Base-by-base conservation (phyloP, 495 filamentous ascomycete species). In the Penicillium mononematosum region DNA sequence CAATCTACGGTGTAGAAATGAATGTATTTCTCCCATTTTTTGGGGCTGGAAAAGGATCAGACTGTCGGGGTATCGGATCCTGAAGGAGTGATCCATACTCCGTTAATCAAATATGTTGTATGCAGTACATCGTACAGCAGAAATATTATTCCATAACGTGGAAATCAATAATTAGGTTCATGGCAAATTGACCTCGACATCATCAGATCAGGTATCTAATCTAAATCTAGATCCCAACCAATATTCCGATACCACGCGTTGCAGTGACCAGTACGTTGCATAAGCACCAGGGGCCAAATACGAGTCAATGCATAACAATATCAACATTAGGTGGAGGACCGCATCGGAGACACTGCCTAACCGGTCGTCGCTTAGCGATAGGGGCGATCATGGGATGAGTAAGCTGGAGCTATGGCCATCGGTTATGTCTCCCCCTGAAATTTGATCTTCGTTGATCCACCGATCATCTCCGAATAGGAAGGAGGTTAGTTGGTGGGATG, bases 351-450 rank as follows among this genome's bases (percentile, higher is more conserved):
- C 32, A 61, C 57, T 61, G 20, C 59, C 64, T 47, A 60, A 69
- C 62, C 41, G 55, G 47, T 20, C 48, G 25, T 58, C 55, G 48
- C 48, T 51, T 52, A 58, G 55, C 42, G 55, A 53, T 49, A 25
- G 39, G 41, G 54, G 38, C 48, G 55, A 58, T 58, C 55, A 58
- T 52, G 48, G 32, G 24, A 32, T 52, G 36, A 52, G 36, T 49
- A 31, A 49, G 25, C n/a, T 12, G 62, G 52, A 70, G 67, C 67
- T 70, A 68, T 70, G 67, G 62, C 67, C 67, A 70, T 60, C 60
- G 51, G 60, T 62, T 65, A 63, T 57, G 11, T 34, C 10, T 14
- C 31, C 55, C 57, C 53, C 50, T 53, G 25, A 44, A 53, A 7
- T 58, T 48, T 58, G 59, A 63, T 51, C 32, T 51, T 56, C 42